phyloP scores from a whole-genome alignment of 148 eudicot genomes.

The Linanthus parryae region DNA sequence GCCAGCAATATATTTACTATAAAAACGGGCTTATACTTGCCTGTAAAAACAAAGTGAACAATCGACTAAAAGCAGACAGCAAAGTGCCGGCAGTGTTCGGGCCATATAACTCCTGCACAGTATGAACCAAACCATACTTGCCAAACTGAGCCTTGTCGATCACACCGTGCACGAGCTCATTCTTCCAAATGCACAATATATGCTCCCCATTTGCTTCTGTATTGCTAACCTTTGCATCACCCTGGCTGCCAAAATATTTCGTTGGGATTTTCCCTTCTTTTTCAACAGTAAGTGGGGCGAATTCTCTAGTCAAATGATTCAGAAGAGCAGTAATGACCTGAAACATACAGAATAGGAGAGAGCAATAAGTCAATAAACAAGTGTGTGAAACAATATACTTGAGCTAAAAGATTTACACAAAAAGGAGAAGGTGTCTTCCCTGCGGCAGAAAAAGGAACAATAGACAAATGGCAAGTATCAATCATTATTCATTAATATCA shows the following conservation, averaged over 20 bases:
- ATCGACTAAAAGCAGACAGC: conserved; percentile 86
- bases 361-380: background rate
- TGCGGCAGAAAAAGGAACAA: too few species aligned
- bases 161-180: conserved; percentile 93
- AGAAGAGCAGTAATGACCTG: conserved; percentile 82
- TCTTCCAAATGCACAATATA: conserved; percentile 59
- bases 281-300: conserved; percentile 67
- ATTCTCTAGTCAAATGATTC: conserved; percentile 66
- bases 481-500: too few species aligned
- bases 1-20: too few species aligned
- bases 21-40: too few species aligned
- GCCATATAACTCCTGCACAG: conserved; percentile 95
- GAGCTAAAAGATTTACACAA: too few species aligned
- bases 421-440: too few species aligned
- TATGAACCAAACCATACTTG: conserved; percentile 93
- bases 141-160: conserved; percentile 99
- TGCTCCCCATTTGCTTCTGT: conserved; percentile 53
- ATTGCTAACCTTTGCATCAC: conserved; percentile 15
- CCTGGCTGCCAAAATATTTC: conserved; percentile 41
- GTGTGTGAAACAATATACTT: too few species aligned
- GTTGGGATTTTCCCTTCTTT: conserved; percentile 78
- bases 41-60: conserved; percentile 76
- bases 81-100: conserved; percentile 69
- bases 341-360: conserved; percentile 1
- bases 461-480: too few species aligned